These are phyloP conservation scores for Globisporangium splendens DNA, from an alignment of 352 stramenopile species.

Conservation along the genomic window DNA sequence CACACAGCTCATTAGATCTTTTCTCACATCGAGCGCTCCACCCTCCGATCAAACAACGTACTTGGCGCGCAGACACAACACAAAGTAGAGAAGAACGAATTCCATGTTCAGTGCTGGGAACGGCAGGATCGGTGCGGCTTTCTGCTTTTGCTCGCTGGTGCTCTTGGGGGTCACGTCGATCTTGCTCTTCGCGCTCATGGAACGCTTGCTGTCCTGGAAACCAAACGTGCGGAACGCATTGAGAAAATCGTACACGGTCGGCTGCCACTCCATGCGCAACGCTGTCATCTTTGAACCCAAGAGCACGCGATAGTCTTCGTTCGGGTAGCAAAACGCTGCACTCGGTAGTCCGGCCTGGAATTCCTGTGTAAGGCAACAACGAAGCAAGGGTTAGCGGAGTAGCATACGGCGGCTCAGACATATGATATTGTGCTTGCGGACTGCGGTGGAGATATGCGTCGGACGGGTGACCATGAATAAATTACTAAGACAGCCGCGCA, in stretches of 20 bases:
- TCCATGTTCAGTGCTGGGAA: conserved; percentile 84
- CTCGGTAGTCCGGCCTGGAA: conserved; percentile 48
- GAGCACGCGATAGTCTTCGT: conserved; percentile 43
- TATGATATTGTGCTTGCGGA: conserved; percentile 4
- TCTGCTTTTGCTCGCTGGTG: conserved; percentile 6
- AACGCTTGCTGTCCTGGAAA: conserved; percentile 81
- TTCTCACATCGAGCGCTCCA: background rate
- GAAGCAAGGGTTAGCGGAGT: background rate
- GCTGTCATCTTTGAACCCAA: conserved; percentile 25
- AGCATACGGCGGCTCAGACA: too few relatives aligned
- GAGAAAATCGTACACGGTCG: conserved; percentile 75
- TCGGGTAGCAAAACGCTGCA: conserved; percentile 43
- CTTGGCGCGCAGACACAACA: conserved; percentile 69
- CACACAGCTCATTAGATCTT: conserved; percentile 5
- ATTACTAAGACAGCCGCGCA: conserved; percentile 71
- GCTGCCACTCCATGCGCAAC: conserved; percentile 66
- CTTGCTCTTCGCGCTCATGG: conserved; percentile 80
- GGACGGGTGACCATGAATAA: conserved; percentile 42
- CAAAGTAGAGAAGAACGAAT: conserved; percentile 69
- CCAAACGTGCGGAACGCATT: conserved; percentile 72
- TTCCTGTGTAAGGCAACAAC: conserved; percentile 14
- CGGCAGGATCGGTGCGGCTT: conserved; percentile 18
- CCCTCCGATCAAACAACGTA: conserved; percentile 9
- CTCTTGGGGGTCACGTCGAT: conserved; percentile 37
- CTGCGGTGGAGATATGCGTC: conserved; percentile 3